phyloP scores from a whole-genome alignment of 306 rosid genomes.

The Mimosa pudica region DNA sequence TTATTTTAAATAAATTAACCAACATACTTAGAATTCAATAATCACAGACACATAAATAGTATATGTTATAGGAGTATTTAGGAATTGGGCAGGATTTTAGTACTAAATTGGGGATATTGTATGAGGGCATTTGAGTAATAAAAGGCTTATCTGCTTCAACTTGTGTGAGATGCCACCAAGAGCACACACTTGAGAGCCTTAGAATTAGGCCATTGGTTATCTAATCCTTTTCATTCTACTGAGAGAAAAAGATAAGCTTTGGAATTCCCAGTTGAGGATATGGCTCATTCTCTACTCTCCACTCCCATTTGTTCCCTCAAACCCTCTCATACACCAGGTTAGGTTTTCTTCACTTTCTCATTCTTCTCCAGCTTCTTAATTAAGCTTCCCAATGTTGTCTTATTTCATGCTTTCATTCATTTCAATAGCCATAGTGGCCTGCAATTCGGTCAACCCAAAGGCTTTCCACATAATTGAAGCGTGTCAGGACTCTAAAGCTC shows the following conservation, averaged over 20 bases:
- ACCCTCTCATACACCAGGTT: constrained; percentile 76
- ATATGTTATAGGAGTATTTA: too few species aligned
- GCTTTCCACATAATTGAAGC: constrained; percentile 57
- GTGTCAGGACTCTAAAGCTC: constrained; percentile 58
- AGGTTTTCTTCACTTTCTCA: constrained; percentile 45
- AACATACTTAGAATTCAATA: too few species aligned
- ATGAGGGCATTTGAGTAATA: constrained; percentile 45
- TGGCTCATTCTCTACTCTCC: constrained; percentile 62
- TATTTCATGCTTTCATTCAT: constrained; percentile 25
- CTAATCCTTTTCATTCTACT: constrained; percentile 17
- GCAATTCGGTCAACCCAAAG: constrained; percentile 51
- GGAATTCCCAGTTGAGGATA: constrained; percentile 21
- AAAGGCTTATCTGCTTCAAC: constrained; percentile 39
- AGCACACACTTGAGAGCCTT: constrained; percentile 18
- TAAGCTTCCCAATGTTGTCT: background rate
- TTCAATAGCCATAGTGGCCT: constrained; percentile 46
- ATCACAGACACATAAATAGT: too few species aligned
- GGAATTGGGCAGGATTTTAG: too few species aligned
- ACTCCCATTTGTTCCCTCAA: constrained; percentile 63
- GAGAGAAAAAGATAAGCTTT: background rate
- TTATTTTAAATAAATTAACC: too few species aligned
- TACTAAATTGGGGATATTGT: background rate
- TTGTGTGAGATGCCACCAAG: constrained; percentile 17
- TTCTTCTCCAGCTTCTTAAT: constrained; percentile 2
- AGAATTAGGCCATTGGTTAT: constrained; percentile 18